Evolutionary conservation across 1,139 yeast species (phyloP).

Genomic region (Geotrichum cucujoidarum): DNA sequence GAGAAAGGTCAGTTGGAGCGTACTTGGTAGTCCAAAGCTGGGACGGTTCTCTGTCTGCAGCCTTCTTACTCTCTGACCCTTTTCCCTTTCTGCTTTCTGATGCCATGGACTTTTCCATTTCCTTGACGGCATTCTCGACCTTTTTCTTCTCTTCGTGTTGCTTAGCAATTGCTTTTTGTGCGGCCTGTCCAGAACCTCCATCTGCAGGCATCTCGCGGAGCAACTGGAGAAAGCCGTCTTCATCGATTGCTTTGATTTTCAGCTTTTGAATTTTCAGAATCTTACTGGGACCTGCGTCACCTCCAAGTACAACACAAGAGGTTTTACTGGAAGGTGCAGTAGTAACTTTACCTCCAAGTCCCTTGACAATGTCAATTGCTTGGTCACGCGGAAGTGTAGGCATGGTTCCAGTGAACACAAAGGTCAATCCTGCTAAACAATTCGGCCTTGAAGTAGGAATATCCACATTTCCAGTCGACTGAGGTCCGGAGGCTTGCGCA

Average conservation of each 20-base stretch:
- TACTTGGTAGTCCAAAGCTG: conserved; percentile 84
- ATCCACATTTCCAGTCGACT: conserved; percentile 33
- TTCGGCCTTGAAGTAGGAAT: conserved; percentile 76
- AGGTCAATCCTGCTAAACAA: conserved; percentile 79
- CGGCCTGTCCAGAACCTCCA: conserved; percentile 81
- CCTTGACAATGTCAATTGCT: conserved; percentile 70
- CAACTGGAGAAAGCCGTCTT: conserved; percentile 76
- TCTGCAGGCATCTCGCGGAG: conserved; percentile 80
- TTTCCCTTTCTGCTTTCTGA: conserved; percentile 26
- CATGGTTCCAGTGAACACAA: conserved; percentile 88
- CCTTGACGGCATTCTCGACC: conserved; percentile 46
- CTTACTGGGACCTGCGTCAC: conserved; percentile 96
- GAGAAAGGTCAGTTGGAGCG: conserved; percentile 72
- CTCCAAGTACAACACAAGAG: conserved; percentile 84
- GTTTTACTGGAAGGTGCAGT: conserved; percentile 83
- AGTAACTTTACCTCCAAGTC: conserved; percentile 92
- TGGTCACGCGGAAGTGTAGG: conserved; percentile 74
- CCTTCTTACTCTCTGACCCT: background rate
- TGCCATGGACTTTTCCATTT: conserved; percentile 40
- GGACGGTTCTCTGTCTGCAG: background rate
- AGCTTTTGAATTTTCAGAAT: conserved; percentile 70
- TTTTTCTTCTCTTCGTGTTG: conserved; percentile 60
- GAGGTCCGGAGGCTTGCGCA: conserved; percentile 30
- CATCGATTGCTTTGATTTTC: conserved; percentile 75
- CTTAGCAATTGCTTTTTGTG: conserved; percentile 65